A percentile compares a stretch with the other conserved stretches of the same genome.
Evolutionary conservation across 1,284 basidiomycete genomes (phyloP).

Genomic region (Tylopilus orsonianus): DNA sequence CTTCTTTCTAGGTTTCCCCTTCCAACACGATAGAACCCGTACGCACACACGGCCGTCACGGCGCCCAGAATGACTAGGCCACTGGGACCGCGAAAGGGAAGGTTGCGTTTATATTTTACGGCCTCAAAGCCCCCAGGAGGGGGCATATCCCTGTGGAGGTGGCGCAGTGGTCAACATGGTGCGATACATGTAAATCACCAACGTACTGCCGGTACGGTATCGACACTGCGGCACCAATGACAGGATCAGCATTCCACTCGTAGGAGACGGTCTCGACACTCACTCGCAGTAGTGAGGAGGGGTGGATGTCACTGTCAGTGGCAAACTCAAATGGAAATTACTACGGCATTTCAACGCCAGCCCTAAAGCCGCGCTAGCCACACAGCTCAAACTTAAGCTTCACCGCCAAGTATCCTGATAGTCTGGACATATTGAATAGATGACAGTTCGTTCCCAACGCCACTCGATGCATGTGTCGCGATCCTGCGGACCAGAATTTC

Average conservation of each 20-base stretch:
- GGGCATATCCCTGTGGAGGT: conserved; percentile 83
- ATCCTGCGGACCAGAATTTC: conserved; percentile 9
- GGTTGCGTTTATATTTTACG: conserved; percentile 94
- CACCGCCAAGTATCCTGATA: background rate
- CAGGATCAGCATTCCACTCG: conserved; percentile 1
- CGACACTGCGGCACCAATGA: conserved; percentile 48
- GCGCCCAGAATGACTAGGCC: conserved; percentile 85
- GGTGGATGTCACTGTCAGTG: conserved; percentile 6
- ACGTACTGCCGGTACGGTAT: conserved; percentile 66
- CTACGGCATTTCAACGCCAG: conserved; percentile 16
- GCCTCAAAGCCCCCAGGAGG: conserved; percentile 91
- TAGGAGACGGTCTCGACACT: conserved; percentile 12
- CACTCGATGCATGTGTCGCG: conserved; percentile 8
- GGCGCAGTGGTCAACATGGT: conserved; percentile 16
- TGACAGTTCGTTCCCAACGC: conserved; percentile 14
- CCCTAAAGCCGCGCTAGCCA: conserved; percentile 27
- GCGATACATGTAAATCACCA: background rate
- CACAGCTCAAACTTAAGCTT: conserved; percentile 4
- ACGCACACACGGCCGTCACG: conserved; percentile 82
- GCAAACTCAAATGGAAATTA: conserved; percentile 2
- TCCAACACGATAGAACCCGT: conserved; percentile 92
- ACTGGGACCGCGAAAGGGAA: conserved; percentile 90
- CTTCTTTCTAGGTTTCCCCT: conserved; percentile 90
- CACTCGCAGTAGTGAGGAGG: conserved; percentile 15
- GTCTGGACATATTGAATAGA: conserved; percentile 2